Conservation (phyloP, 805 yeast species). For the Saccharomycopsis babjevae region DNA sequence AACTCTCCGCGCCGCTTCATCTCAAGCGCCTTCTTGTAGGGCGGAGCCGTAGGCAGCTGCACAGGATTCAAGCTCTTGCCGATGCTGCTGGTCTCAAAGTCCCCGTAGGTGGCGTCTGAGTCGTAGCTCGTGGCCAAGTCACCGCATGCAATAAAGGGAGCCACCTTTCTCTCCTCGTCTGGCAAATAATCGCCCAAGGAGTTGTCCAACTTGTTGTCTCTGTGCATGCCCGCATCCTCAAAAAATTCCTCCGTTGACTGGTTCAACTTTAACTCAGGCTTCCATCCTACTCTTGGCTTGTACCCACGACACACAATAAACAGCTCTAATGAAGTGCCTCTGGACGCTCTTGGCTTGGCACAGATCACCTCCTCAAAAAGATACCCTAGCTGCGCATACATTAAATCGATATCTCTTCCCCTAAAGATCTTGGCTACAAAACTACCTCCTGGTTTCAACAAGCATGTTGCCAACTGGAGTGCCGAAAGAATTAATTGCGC, state of each 20-base stretch:
- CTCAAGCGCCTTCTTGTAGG: slow-evolving; percentile 86
- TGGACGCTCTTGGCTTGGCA: slow-evolving; percentile 91
- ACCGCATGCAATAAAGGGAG: slow-evolving; percentile 95
- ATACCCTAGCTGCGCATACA: slow-evolving; percentile 85
- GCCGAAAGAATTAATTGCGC: slow-evolving; percentile 91
- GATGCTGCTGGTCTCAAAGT: slow-evolving; percentile 22
- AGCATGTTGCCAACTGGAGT: slow-evolving; percentile 79
- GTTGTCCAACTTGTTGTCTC: slow-evolving; percentile 27
- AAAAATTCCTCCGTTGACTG: slow-evolving; percentile 75
- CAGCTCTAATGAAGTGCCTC: slow-evolving; percentile 91
- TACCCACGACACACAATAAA: slow-evolving; percentile 89
- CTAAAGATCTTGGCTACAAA: slow-evolving; percentile 95
- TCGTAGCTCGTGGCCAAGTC: slow-evolving; percentile 70
- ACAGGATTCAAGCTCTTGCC: slow-evolving; percentile 72
- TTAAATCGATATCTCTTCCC: slow-evolving; percentile 88
- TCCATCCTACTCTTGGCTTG: slow-evolving; percentile 76
- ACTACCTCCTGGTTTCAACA: slow-evolving; percentile 79
- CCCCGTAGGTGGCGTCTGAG: slow-evolving; percentile 82
- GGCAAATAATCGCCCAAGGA: slow-evolving; percentile 37
- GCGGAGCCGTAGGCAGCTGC: slow-evolving; percentile 94
- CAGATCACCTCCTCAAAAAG: slow-evolving; percentile 82
- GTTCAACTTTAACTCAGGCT: slow-evolving; percentile 48
- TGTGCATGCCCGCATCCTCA: slow-evolving; percentile 43
- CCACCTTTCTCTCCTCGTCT: slow-evolving; percentile 61
- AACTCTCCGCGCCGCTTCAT: slow-evolving; percentile 68